phyloP scores from a whole-genome alignment of 108 stramenopile species.

The Cyclotella kingstonii region DNA sequence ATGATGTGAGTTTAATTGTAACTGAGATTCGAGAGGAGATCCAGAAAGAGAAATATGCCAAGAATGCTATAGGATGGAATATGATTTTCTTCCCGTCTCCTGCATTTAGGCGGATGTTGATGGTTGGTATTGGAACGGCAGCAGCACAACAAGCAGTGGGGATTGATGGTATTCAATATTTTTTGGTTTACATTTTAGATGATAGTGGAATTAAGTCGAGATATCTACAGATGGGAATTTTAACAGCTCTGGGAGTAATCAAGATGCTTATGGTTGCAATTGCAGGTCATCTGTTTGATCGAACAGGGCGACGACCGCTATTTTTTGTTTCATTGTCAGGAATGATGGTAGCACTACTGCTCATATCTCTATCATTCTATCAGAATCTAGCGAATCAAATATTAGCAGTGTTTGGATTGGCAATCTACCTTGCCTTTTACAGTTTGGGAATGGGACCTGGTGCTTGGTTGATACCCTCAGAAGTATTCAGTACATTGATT shows the following conservation, averaged over 20 bases:
- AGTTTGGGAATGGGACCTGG: constrained; percentile 73
- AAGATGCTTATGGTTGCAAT: constrained; percentile 53
- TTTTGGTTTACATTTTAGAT: constrained; percentile 61
- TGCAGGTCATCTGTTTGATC: constrained; percentile 56
- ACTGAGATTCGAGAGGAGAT: constrained; percentile 68
- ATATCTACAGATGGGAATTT: constrained; percentile 37
- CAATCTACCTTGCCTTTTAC: constrained; percentile 60
- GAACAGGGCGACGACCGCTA: constrained; percentile 51
- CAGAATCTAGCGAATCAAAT: neutral
- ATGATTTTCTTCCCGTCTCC: constrained; percentile 71
- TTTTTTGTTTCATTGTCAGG: constrained; percentile 48
- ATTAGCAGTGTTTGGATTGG: constrained; percentile 19
- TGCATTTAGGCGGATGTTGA: constrained; percentile 70
- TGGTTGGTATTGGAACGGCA: constrained; percentile 75
- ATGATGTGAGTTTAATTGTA: constrained; percentile 47
- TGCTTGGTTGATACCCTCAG: constrained; percentile 70
- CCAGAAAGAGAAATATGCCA: constrained; percentile 56
- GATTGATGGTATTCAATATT: constrained; percentile 84
- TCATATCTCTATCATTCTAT: constrained; percentile 4
- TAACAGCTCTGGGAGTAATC: constrained; percentile 63
- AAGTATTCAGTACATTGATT: constrained; percentile 72
- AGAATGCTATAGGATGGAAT: constrained; percentile 69
- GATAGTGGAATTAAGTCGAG: constrained; percentile 53
- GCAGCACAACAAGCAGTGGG: constrained; percentile 81
- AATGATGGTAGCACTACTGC: constrained; percentile 11